Conservation (phyloP, 179 eudicot genomes). For the Beta lomatogona region DNA sequence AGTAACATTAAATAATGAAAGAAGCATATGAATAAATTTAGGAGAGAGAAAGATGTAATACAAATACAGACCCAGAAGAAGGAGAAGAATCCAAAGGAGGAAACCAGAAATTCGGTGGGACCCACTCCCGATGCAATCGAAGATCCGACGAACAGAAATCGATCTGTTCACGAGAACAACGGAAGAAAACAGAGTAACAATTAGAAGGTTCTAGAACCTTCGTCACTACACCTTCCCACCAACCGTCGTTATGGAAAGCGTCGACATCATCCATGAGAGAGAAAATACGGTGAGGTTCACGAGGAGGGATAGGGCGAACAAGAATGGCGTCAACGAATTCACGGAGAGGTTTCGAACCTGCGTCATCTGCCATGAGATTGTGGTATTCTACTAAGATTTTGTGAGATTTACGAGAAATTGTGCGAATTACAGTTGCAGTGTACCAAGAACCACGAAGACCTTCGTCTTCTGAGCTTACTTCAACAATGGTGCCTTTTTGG, state of each 20-base stretch:
- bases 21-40: too few species aligned
- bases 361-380: conserved; percentile 37
- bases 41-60: background rate
- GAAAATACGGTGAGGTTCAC: conserved; percentile 30
- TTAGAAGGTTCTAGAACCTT: conserved; percentile 10
- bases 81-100: conserved; percentile 30
- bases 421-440: conserved; percentile 55
- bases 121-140: conserved; percentile 64
- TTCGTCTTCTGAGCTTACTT: conserved; percentile 57
- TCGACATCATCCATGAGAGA: conserved; percentile 59
- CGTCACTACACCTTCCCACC: conserved; percentile 72
- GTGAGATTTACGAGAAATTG: conserved; percentile 22
- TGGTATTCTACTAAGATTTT: conserved; percentile 54
- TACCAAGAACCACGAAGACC: conserved; percentile 77
- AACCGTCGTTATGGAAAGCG: conserved; percentile 66
- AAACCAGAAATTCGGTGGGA: conserved; percentile 42
- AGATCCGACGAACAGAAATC: conserved; percentile 40
- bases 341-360: conserved; percentile 33
- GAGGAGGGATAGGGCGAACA: conserved; percentile 54
- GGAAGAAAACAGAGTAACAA: conserved; percentile 53
- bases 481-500: conserved; percentile 47
- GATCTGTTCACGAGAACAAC: conserved; percentile 58
- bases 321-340: conserved; percentile 43
- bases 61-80: conserved; percentile 21
- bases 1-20: background rate